These are phyloP conservation scores for Crucihimalaya himalaica DNA, from an alignment of 345 rosid species.

Conservation along the genomic window DNA sequence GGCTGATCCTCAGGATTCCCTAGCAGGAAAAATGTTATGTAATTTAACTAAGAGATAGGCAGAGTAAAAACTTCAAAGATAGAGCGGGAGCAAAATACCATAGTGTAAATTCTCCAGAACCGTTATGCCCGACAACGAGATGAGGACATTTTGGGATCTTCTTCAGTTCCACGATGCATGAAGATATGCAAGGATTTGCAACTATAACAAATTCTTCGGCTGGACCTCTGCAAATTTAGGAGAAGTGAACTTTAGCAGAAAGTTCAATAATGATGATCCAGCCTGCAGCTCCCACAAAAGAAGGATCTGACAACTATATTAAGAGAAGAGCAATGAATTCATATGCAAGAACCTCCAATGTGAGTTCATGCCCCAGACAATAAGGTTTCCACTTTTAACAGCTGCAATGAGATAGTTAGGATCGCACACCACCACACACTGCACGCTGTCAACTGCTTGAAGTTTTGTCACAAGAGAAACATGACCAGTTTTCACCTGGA, in stretches of 20 bases:
- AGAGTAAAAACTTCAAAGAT: not conserved
- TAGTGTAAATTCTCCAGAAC: slow-evolving; percentile 71
- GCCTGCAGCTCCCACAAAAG: slow-evolving; percentile 6
- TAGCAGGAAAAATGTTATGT: not conserved
- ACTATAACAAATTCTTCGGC: slow-evolving; percentile 54
- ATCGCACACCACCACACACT: slow-evolving; percentile 62
- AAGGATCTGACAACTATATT: slow-evolving; percentile 19
- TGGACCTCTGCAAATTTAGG: slow-evolving; percentile 53
- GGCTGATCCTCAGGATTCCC: slow-evolving; percentile 14
- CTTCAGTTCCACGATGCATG: slow-evolving; percentile 72
- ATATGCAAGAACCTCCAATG: slow-evolving; percentile 68
- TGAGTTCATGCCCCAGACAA: slow-evolving; percentile 78
- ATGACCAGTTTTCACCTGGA: slow-evolving; percentile 64
- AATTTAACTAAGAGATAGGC: not conserved
- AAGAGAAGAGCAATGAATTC: not conserved
- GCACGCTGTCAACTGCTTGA: slow-evolving; percentile 55
- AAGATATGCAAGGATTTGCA: slow-evolving; percentile 46
- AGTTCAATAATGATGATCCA: slow-evolving; percentile 27
- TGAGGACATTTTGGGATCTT: slow-evolving; percentile 60
- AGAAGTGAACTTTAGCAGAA: slow-evolving; percentile 32
- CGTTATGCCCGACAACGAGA: slow-evolving; percentile 74
- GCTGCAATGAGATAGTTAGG: slow-evolving; percentile 64
- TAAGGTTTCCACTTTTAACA: slow-evolving; percentile 71
- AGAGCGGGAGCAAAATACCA: slow-evolving; percentile 58
- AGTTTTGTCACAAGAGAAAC: slow-evolving; percentile 67